A percentile compares a stretch with the other conserved stretches of the same genome.
These are phyloP conservation scores for Bullera alba DNA, from an alignment of 768 basidiomycete genomes.

Conservation along the genomic window DNA sequence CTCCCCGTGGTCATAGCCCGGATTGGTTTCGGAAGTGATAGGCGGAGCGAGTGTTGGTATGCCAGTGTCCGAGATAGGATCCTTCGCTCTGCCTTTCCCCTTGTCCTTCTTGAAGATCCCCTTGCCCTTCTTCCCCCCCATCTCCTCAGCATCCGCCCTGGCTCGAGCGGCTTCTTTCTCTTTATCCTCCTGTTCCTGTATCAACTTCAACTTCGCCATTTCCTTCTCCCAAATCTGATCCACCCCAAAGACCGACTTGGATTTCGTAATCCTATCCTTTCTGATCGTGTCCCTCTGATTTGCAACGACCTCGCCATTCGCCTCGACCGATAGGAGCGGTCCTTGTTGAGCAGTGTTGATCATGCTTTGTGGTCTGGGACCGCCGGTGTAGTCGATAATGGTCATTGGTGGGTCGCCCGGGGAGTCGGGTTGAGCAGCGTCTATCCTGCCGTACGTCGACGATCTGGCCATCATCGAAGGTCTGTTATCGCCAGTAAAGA, in stretches of 20 bases:
- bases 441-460: slow-evolving; percentile 46
- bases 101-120: slow-evolving; percentile 18
- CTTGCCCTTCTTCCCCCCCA: slow-evolving; percentile 45
- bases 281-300: background rate
- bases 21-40: too few relatives aligned
- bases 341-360: background rate
- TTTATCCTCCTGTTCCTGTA: slow-evolving; percentile 60
- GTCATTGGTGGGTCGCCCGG: background rate
- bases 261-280: slow-evolving; percentile 46
- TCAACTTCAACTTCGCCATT: slow-evolving; percentile 67
- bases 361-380: background rate
- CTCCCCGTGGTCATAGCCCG: too few relatives aligned
- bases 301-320: slow-evolving; percentile 3
- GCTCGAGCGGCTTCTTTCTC: slow-evolving; percentile 51
- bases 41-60: background rate
- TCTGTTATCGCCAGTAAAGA: slow-evolving; percentile 78
- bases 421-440: slow-evolving; percentile 62
- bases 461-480: slow-evolving; percentile 87
- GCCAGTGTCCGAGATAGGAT: background rate
- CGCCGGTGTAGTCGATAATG: background rate
- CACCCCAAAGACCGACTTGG: slow-evolving; percentile 82
- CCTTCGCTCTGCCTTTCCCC: slow-evolving; percentile 14
- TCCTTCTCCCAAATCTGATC: slow-evolving; percentile 91
- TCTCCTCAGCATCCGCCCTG: slow-evolving; percentile 48
- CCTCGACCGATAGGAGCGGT: slow-evolving; percentile 14